These are phyloP conservation scores for Nemophila menziesii DNA, from an alignment of 257 asterid species.

Conservation along the genomic window DNA sequence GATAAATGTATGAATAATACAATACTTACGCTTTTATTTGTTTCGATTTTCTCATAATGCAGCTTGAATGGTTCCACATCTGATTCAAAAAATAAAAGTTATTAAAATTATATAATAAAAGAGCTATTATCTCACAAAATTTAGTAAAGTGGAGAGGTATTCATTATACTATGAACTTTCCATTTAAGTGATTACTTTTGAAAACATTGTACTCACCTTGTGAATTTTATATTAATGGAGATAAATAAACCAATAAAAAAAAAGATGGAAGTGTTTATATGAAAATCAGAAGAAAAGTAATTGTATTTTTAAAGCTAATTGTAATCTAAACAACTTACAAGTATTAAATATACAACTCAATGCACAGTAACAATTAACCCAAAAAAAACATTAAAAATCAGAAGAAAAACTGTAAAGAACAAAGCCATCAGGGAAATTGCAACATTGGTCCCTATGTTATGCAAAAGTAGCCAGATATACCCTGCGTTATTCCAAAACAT, in stretches of 20 bases:
- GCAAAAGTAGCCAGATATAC: background rate
- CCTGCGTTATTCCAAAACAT: too few relatives aligned
- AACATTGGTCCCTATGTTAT: too few relatives aligned
- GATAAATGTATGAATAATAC: background rate
- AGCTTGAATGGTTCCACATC: slow-evolving; percentile 94
- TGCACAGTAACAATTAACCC: background rate
- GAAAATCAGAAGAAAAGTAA: too few relatives aligned
- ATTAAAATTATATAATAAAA: background rate
- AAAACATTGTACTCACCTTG: too few relatives aligned
- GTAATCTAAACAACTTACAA: background rate
- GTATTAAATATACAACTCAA: background rate
- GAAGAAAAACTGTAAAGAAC: background rate
- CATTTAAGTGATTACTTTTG: too few relatives aligned
- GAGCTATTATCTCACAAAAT: too few relatives aligned
- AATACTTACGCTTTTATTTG: slow-evolving; percentile 67
- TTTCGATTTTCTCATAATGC: slow-evolving; percentile 59
- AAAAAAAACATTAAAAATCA: too few relatives aligned
- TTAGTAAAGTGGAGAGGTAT: background rate
- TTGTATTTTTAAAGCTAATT: too few relatives aligned
- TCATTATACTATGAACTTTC: too few relatives aligned
- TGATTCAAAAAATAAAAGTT: slow-evolving; percentile 30
- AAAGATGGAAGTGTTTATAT: too few relatives aligned
- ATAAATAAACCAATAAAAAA: background rate
- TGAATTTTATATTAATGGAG: background rate
- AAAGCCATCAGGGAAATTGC: background rate